Evolutionary conservation across 2,329 filamentous ascomycete species (phyloP).

Genomic region (Claviceps citrina): DNA sequence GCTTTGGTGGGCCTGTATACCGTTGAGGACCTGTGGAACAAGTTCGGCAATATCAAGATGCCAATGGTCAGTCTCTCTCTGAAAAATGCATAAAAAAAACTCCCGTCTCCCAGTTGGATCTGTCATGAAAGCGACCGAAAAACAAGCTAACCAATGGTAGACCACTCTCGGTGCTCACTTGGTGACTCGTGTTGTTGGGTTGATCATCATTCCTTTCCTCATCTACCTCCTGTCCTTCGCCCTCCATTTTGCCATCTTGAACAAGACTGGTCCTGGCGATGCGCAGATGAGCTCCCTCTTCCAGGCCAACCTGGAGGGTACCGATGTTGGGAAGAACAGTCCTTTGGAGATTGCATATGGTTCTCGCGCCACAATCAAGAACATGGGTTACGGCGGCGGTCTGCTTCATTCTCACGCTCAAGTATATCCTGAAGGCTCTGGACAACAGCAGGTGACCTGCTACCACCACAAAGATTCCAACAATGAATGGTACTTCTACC

Average conservation of each 20-base stretch:
- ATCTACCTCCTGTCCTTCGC: constrained; percentile 96
- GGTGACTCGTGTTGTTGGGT: constrained; percentile 61
- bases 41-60: constrained; percentile 91
- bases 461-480: constrained; percentile 99
- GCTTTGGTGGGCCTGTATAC: constrained; percentile 93
- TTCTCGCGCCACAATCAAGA: constrained; percentile 86
- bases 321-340: constrained; percentile 85
- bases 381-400: constrained; percentile 97
- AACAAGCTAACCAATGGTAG: constrained; percentile 11
- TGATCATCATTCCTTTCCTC: constrained; percentile 76
- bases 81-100: no score
- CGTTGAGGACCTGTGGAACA: constrained; percentile 91
- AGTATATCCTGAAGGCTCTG: constrained; percentile 85
- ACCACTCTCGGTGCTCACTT: constrained; percentile 62
- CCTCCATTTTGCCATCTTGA: constrained; percentile 82
- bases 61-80: constrained; percentile 59
- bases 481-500: constrained; percentile 99
- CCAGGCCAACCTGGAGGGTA: constrained; percentile 89
- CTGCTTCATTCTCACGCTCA: constrained; percentile 93
- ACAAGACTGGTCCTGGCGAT: constrained; percentile 87
- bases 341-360: constrained; percentile 83
- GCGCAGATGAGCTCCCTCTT: constrained; percentile 99
- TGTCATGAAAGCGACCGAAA: neutral
- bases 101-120: neutral
- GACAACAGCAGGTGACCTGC: constrained; percentile 93